Percentiles rank a stretch among this genome's conserved stretches.
Evolutionary conservation across 2,329 filamentous ascomycete species (phyloP).

Genomic region (Sporothrix dimorphospora): DNA sequence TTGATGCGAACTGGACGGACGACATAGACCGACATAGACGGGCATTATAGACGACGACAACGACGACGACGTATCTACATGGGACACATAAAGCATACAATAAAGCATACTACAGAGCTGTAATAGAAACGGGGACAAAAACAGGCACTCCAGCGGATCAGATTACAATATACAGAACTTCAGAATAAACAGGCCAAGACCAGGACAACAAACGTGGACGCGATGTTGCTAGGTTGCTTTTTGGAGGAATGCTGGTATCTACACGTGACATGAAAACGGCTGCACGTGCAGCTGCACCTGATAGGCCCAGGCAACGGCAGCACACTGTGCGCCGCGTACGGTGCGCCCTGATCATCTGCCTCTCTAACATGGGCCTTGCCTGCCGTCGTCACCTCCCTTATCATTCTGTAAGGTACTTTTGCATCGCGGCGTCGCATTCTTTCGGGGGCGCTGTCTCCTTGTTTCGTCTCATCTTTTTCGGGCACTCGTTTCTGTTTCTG

Average conservation of each 20-base stretch:
- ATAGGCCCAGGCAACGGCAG: constrained; percentile 1
- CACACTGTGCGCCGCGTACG: neutral
- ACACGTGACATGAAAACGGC: constrained; percentile 1
- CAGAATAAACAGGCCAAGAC: neutral
- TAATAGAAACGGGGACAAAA: constrained; percentile 12
- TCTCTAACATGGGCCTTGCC: neutral
- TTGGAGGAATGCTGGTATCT: constrained; percentile 3
- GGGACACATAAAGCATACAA: no score
- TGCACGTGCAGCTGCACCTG: neutral
- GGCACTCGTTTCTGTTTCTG: neutral
- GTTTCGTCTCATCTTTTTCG: constrained; percentile 15
- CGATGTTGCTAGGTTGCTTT: no score
- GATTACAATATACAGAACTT: no score
- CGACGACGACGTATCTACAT: neutral
- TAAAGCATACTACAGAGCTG: neutral
- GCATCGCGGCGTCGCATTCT: constrained; percentile 8
- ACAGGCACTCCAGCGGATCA: neutral
- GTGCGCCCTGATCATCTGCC: constrained; percentile 5
- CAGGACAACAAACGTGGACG: neutral
- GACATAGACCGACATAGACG: neutral
- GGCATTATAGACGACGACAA: constrained; percentile 18
- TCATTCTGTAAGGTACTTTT: no score
- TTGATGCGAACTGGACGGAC: neutral
- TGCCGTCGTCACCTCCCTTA: neutral
- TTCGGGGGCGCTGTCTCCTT: neutral